These are phyloP conservation scores for Erucastrum elatum DNA, from an alignment of 345 rosid species.

Conservation along the genomic window DNA sequence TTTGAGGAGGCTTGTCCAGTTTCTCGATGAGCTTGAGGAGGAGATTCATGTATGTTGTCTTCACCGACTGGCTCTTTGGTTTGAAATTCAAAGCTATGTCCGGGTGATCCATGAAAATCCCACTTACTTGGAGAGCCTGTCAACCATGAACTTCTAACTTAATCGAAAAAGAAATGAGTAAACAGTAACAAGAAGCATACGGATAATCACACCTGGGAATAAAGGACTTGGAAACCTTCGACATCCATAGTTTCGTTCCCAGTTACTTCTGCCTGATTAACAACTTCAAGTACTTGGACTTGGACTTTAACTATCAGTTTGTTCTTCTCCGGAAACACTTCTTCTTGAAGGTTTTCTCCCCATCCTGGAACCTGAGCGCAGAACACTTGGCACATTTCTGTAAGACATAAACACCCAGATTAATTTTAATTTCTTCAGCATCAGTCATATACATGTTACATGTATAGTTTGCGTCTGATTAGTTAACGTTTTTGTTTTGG, in stretches of 20 bases:
- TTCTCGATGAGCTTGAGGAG: neutral
- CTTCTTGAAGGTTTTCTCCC: neutral
- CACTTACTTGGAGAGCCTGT: neutral
- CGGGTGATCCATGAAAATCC: neutral
- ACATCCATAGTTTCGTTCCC: neutral
- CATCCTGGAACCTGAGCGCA: neutral
- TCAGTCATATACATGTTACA: too few species aligned
- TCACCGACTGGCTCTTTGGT: slow-evolving; percentile 11
- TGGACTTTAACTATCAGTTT: neutral
- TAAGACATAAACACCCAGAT: too few species aligned
- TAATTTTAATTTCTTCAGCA: too few species aligned
- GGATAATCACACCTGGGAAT: neutral
- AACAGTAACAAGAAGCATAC: neutral
- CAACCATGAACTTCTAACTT: neutral
- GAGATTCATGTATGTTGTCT: slow-evolving; percentile 12
- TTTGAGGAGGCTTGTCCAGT: neutral
- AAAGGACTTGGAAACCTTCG: neutral
- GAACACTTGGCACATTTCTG: too few species aligned
- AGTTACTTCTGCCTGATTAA: slow-evolving; percentile 5
- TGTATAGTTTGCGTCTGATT: too few species aligned
- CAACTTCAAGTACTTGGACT: slow-evolving; percentile 16
- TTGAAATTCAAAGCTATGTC: neutral
- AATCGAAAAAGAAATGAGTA: neutral
- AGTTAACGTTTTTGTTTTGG: too few species aligned
- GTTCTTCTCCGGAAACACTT: neutral